phyloP scores from a whole-genome alignment of 2,329 filamentous ascomycete genomes.

The Aspergillus intermedius region DNA sequence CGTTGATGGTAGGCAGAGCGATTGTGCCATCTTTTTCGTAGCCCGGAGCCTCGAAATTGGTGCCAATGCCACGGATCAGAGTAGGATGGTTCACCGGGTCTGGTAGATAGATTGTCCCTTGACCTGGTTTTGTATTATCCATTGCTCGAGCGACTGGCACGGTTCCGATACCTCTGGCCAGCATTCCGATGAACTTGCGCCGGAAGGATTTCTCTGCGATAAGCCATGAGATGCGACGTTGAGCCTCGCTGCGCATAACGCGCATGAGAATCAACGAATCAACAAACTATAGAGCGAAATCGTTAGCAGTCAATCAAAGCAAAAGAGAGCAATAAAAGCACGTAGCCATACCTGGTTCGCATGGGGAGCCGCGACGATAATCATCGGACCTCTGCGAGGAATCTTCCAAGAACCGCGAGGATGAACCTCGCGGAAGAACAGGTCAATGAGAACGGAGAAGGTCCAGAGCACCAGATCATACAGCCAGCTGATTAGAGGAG shows the following conservation, averaged over 20 bases:
- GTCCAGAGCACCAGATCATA: constrained; percentile 47
- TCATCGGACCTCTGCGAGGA: constrained; percentile 76
- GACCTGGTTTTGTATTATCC: constrained; percentile 73
- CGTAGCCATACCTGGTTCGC: constrained; percentile 69
- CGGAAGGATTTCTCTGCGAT: constrained; percentile 95
- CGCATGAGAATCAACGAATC: constrained; percentile 92
- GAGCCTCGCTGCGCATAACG: constrained; percentile 76
- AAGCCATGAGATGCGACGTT: constrained; percentile 82
- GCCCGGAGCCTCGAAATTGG: constrained; percentile 67
- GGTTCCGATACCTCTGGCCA: constrained; percentile 76
- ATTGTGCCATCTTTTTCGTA: constrained; percentile 75
- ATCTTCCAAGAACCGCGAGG: constrained; percentile 93
- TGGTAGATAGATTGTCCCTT: constrained; percentile 78
- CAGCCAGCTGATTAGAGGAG: constrained; percentile 44
- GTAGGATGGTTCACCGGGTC: constrained; percentile 80
- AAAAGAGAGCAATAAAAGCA: constrained; percentile 4
- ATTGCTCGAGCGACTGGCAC: constrained; percentile 91
- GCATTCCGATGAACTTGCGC: constrained; percentile 78
- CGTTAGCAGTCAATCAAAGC: constrained; percentile 4
- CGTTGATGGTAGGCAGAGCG: constrained; percentile 78
- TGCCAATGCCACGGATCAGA: constrained; percentile 70
- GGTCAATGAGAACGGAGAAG: constrained; percentile 68
- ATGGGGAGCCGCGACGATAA: constrained; percentile 94
- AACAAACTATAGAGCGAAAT: constrained; percentile 61
- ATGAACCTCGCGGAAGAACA: constrained; percentile 97